These are phyloP conservation scores for Pyrenochaeta sp. DNA, from an alignment of 2,329 filamentous ascomycete species.

Conservation along the genomic window DNA sequence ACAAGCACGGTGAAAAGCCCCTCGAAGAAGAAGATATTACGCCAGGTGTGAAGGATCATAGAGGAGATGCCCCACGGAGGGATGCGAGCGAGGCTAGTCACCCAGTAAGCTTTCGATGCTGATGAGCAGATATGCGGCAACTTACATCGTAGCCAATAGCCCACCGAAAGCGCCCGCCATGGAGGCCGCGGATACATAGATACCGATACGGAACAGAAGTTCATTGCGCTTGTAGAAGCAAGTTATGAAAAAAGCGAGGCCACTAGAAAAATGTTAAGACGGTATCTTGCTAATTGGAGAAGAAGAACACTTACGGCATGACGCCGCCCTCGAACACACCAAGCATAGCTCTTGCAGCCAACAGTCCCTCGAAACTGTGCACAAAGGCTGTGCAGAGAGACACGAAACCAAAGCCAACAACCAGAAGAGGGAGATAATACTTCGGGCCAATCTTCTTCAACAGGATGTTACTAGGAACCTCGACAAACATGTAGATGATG, in stretches of 20 bases:
- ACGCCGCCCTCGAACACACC: conserved; percentile 66
- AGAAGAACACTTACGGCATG: conserved; percentile 55
- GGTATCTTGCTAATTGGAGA: neutral
- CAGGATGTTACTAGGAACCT: conserved; percentile 65
- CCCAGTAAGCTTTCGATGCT: conserved; percentile 6
- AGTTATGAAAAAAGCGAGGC: conserved; percentile 65
- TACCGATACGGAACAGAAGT: conserved; percentile 63
- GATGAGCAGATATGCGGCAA: conserved; percentile 11
- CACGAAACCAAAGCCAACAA: conserved; percentile 64
- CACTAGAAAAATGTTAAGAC: conserved; percentile 34
- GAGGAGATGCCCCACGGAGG: conserved; percentile 60
- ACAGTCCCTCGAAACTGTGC: conserved; percentile 56
- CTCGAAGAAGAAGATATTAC: conserved; percentile 69
- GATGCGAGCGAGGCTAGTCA: conserved; percentile 50
- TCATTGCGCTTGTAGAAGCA: conserved; percentile 66
- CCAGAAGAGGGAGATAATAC: conserved; percentile 62
- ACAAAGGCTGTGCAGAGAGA: conserved; percentile 65
- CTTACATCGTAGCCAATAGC: conserved; percentile 62
- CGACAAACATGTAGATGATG: conserved; percentile 64
- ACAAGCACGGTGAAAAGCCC: conserved; percentile 63
- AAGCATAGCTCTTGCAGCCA: conserved; percentile 59
- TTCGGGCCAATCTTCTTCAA: conserved; percentile 64
- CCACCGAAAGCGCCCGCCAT: conserved; percentile 68
- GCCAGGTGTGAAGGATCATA: conserved; percentile 56
- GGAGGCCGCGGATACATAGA: conserved; percentile 64